Base-by-base conservation (phyloP, 345 rosid species). In the Erysimum cheiranthoides region DNA sequence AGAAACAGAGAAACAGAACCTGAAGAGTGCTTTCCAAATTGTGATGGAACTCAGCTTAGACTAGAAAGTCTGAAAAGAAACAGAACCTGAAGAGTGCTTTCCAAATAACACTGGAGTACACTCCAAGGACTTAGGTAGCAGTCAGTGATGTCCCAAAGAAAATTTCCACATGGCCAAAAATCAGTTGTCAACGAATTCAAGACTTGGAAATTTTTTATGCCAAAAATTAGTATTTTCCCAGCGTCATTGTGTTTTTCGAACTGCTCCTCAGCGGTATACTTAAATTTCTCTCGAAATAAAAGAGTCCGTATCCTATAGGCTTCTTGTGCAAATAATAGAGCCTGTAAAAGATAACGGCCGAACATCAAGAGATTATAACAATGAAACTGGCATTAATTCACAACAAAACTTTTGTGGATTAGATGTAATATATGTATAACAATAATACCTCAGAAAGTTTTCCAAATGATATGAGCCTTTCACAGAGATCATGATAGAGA, bases 11-110 rank as follows among this genome's bases (percentile, higher is more conserved):
- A 71, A 66, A n/a, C n/a, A n/a, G n/a, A n/a, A n/a, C n/a, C n/a
- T n/a, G n/a, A n/a, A n/a, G n/a, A n/a, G n/a, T n/a, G n/a, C n/a
- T n/a, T n/a, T n/a, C n/a, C n/a, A n/a, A n/a, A n/a, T n/a, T n/a
- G 13, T 60, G 51, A 40, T 66, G 63, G 51, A 59, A 13, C 42
- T 13, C 10, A 2, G 32, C 67, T 21, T 66, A 66, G 30, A 64
- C 31, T 39, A 76, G 51, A 79, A 28, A 66, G 47, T 50, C 51
- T 71, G 73, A 62, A 67, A 56, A 80, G 56, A 60, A 79, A 13
- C 45, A 61, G 63, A 66, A 94, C 98, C 96, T 95, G 97, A 73
- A 92, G 87, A 73, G 83, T 88, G 86, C 99, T 95, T 79, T 95
- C 99, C 71, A 95, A 87, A 76, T 90, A 92, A 78, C 90, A 82